phyloP scores from a whole-genome alignment of 352 stramenopile genomes.

The Pythium graminicola region DNA sequence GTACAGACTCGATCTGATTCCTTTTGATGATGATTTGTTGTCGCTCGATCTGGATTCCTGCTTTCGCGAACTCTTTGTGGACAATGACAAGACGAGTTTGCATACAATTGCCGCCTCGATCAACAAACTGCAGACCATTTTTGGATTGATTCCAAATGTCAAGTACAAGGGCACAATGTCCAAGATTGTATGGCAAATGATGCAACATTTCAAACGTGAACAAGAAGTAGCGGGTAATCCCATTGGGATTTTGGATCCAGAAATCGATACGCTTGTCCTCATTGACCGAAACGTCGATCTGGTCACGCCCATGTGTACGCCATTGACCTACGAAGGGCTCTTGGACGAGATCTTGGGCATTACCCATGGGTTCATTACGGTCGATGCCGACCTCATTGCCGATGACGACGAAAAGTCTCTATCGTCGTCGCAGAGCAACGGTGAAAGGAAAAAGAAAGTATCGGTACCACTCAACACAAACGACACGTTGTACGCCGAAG shows the following conservation, averaged over 20 bases:
- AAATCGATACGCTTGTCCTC: constrained; percentile 93
- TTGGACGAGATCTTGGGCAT: constrained; percentile 96
- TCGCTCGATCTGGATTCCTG: constrained; percentile 89
- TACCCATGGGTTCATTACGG: constrained; percentile 83
- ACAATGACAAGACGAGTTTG: constrained; percentile 85
- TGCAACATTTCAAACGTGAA: constrained; percentile 90
- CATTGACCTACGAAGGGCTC: constrained; percentile 96
- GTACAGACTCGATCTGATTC: constrained; percentile 93
- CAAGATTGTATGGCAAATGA: constrained; percentile 90
- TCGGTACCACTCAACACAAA: constrained; percentile 92
- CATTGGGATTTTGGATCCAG: constrained; percentile 68
- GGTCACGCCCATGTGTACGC: constrained; percentile 93
- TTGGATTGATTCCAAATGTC: constrained; percentile 90
- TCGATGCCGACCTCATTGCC: constrained; percentile 68
- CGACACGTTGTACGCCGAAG: constrained; percentile 93
- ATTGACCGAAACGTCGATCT: constrained; percentile 95
- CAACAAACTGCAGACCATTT: constrained; percentile 91
- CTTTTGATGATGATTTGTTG: constrained; percentile 93
- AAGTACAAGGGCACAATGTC: constrained; percentile 91
- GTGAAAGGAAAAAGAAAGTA: constrained; percentile 73
- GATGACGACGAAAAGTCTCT: constrained; percentile 47
- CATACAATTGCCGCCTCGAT: constrained; percentile 85
- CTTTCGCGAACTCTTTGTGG: constrained; percentile 83
- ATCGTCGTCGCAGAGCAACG: constrained; percentile 22
- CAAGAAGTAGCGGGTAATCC: constrained; percentile 76